Base-by-base conservation (phyloP, 2,329 filamentous ascomycete genomes). In the Cladorrhinum sp. region DNA sequence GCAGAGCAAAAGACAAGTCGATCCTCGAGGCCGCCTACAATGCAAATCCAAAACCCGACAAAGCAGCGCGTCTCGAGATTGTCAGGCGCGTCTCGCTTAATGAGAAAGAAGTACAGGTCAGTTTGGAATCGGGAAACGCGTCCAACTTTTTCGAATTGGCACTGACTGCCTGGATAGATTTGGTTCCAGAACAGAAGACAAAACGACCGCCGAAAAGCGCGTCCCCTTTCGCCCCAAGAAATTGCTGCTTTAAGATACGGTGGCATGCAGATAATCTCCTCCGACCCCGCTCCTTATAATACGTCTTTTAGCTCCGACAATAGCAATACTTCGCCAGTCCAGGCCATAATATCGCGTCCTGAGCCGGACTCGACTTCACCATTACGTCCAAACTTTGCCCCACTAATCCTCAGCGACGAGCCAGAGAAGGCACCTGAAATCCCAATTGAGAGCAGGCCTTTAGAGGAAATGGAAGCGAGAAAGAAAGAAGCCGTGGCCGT, bases 161-260 rank as follows among this genome's bases (percentile, higher is more conserved):
- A 55, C 65, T 67, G 49, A 64, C 57, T 51, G 32, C 45, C 20
- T 57, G 49, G 29, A 55, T 61, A 97, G 93, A 96, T 97, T 69
- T 98, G 93, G 93, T 97, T 97, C 77, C 93, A 97, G 72, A 97
- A 97, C 71, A 86, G 92, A 71, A 85, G 93, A 66, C 93, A 98
- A 75, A 96, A 96, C 75, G 91, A 96, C 73, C 85, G 93, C 68
- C 86, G 93, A 67, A 96, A 93, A 78, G 92, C 91, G 58, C 89
- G 91, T 67, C 92, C 93, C 51, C 81, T 96, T 38, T 85, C 91
- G 25, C 85, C 88, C 9, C 87, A 92, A 73, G 91, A 95, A 72
- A 83, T 93, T 58, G 85, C 82, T 64, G 82, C 83, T 61, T 76
- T 87, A 67, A 76, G 82, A 70, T 80, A 83, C 70, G 78, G 83